Evolutionary conservation across 2,329 filamentous ascomycete genomes (phyloP).

Genomic region (Paradendryphiella salina): DNA sequence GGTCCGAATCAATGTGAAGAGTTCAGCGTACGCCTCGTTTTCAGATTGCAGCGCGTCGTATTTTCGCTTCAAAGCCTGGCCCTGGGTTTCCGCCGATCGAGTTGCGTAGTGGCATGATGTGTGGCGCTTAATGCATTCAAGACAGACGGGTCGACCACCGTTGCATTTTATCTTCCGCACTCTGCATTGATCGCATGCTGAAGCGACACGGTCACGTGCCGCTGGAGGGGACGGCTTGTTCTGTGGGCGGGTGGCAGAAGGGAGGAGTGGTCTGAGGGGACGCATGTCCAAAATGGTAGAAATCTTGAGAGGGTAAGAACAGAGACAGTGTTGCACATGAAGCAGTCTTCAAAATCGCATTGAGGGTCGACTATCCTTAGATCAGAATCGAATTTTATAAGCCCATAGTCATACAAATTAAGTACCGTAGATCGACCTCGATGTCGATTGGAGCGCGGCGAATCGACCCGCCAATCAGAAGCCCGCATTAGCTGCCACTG

Average conservation of each 20-base stretch:
- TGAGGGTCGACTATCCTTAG: neutral
- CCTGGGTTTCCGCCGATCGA: constrained; percentile 4
- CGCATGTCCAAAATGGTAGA: neutral
- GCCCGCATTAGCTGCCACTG: neutral
- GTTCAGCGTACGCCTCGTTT: constrained; percentile 18
- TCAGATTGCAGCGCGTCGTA: constrained; percentile 13
- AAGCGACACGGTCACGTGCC: constrained; percentile 10
- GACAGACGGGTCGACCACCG: constrained; percentile 6
- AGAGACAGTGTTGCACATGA: neutral
- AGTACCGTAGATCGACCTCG: neutral
- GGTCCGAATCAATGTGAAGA: constrained; percentile 16
- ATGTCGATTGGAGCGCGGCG: constrained; percentile 10
- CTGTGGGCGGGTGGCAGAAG: constrained; percentile 2
- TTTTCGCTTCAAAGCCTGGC: constrained; percentile 20
- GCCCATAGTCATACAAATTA: neutral
- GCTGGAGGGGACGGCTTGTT: constrained; percentile 3
- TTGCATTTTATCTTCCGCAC: constrained; percentile 14
- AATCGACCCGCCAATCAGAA: constrained; percentile 5
- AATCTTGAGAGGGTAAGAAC: neutral
- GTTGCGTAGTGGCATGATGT: constrained; percentile 11
- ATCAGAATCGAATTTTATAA: neutral
- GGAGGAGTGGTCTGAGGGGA: constrained; percentile 12
- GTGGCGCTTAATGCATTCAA: constrained; percentile 8
- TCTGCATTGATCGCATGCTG: constrained; percentile 14
- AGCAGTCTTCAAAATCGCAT: neutral